Evolutionary conservation across 768 basidiomycete genomes (phyloP).

Genomic region (Suillus luteus): DNA sequence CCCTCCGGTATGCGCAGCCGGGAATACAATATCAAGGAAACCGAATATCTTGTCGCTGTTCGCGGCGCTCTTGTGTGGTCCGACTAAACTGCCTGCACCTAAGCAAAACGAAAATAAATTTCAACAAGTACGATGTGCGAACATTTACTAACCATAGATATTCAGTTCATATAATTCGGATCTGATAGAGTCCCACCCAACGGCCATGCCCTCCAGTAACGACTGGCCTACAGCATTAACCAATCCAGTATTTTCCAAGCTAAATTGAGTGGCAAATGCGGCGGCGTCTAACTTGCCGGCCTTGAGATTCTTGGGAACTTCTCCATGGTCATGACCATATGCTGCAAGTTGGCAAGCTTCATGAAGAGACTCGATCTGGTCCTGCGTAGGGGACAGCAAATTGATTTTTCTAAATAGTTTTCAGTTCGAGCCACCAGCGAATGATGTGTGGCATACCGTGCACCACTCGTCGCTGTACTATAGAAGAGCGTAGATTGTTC

Average conservation of each 20-base stretch:
- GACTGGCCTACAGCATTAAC: slow-evolving; percentile 26
- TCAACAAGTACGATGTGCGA: not conserved
- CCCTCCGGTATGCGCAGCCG: slow-evolving; percentile 48
- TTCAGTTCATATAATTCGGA: slow-evolving; percentile 49
- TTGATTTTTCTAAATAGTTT: not conserved
- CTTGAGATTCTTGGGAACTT: slow-evolving; percentile 44
- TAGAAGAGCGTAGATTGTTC: slow-evolving; percentile 4
- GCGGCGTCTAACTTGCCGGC: slow-evolving; percentile 44
- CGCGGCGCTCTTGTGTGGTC: slow-evolving; percentile 51
- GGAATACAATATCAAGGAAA: slow-evolving; percentile 53
- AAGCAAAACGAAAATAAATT: not conserved
- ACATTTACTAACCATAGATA: slow-evolving; percentile 40
- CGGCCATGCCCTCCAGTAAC: slow-evolving; percentile 24
- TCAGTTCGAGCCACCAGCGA: not conserved
- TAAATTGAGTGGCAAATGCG: slow-evolving; percentile 39
- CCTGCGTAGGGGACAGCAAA: slow-evolving; percentile 2
- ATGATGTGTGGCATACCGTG: not conserved
- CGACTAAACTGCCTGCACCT: slow-evolving; percentile 51
- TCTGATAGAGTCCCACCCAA: slow-evolving; percentile 21
- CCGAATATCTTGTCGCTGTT: slow-evolving; percentile 48
- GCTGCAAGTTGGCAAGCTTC: slow-evolving; percentile 42
- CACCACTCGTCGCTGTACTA: not conserved
- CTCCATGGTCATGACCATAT: slow-evolving; percentile 38
- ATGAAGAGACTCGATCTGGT: slow-evolving; percentile 27
- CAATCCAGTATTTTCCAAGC: slow-evolving; percentile 29